Percentiles rank a stretch among this genome's conserved stretches.
phyloP scores from a whole-genome alignment of 192 early-diverging fungal genomes.

The Umbelopsis vinacea region DNA sequence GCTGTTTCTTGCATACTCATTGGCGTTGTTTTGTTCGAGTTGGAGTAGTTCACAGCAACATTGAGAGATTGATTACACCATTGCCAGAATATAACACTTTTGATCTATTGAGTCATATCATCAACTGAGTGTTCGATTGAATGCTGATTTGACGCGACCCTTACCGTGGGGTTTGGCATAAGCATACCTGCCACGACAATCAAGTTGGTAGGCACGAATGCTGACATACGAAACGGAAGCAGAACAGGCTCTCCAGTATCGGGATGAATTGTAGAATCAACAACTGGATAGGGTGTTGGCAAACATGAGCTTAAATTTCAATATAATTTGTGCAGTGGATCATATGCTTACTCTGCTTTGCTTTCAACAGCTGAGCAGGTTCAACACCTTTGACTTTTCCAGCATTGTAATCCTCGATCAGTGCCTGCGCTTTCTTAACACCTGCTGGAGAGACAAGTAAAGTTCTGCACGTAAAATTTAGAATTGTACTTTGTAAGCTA shows the following conservation, averaged over 20 bases:
- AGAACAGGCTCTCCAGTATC: conserved; percentile 81
- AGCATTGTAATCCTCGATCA: conserved; percentile 66
- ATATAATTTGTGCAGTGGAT: no score
- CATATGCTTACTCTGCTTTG: conserved; percentile 63
- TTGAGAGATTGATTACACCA: conserved; percentile 85
- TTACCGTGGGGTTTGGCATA: conserved; percentile 76
- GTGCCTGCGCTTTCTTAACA: conserved; percentile 60
- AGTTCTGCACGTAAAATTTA: conserved; percentile 45
- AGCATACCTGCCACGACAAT: conserved; percentile 84
- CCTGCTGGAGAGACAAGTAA: conserved; percentile 63
- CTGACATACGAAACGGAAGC: conserved; percentile 84
- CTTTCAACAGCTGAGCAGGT: conserved; percentile 67
- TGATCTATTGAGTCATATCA: conserved; percentile 37
- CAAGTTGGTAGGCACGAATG: conserved; percentile 85
- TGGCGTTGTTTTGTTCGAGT: conserved; percentile 81
- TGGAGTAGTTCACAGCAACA: conserved; percentile 84
- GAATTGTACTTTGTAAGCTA: no score
- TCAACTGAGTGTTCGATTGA: background rate
- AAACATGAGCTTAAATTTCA: background rate
- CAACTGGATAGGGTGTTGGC: conserved; percentile 39
- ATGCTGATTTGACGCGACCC: background rate
- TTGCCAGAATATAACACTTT: conserved; percentile 74
- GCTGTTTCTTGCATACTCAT: conserved; percentile 78
- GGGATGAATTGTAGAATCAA: conserved; percentile 80
- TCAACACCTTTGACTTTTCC: conserved; percentile 44